Percentiles rank a stretch among this genome's conserved stretches.
Conservation (phyloP, 306 rosid species). For the Citrullus colocynthis region DNA sequence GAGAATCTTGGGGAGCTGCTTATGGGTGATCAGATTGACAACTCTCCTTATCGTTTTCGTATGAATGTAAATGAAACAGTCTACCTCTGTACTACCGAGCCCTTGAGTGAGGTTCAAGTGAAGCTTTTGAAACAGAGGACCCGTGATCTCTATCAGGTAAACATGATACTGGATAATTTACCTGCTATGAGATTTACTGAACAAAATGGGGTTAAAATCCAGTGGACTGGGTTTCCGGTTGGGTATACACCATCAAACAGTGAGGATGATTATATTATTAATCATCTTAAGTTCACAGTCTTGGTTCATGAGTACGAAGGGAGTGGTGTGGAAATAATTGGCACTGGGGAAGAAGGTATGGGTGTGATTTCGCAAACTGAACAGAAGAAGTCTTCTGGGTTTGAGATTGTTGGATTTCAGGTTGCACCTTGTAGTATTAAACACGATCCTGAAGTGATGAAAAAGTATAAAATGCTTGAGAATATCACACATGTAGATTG, state of each 20-base stretch:
- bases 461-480: constrained; percentile 30
- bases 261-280: constrained; percentile 67
- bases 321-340: constrained; percentile 59
- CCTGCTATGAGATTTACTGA: constrained; percentile 77
- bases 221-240: constrained; percentile 94
- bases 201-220: constrained; percentile 67
- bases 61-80: constrained; percentile 67
- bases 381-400: constrained; percentile 69
- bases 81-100: constrained; percentile 52
- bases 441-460: constrained; percentile 43
- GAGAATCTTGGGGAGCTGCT: constrained; percentile 94
- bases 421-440: constrained; percentile 74
- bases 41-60: constrained; percentile 58
- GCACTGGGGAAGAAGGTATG: constrained; percentile 91
- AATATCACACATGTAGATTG: constrained; percentile 28
- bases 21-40: constrained; percentile 88
- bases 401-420: constrained; percentile 88
- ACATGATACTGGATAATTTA: constrained; percentile 88
- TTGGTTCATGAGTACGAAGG: constrained; percentile 90
- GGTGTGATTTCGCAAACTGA: constrained; percentile 64
- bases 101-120: constrained; percentile 57
- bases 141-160: constrained; percentile 87
- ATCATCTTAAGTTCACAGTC: constrained; percentile 76
- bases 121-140: constrained; percentile 79
- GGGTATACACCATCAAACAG: constrained; percentile 57